These are phyloP conservation scores for Epichloe festucae DNA, from an alignment of 2,329 filamentous ascomycete species.

Conservation along the genomic window DNA sequence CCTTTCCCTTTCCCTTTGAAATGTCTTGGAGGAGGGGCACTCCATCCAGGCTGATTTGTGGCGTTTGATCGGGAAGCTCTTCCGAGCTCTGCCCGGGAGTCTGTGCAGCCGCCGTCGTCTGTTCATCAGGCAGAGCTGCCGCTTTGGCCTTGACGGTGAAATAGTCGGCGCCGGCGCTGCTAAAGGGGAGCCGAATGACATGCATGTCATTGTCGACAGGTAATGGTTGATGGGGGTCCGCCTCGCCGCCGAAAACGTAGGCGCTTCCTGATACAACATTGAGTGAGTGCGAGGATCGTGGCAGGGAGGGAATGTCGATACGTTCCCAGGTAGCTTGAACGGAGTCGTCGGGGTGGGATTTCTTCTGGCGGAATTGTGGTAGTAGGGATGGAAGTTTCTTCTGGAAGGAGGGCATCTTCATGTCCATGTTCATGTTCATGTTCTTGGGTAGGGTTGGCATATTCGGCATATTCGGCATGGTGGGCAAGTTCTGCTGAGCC, in stretches of 20 bases:
- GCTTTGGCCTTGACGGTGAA: slow-evolving; percentile 39
- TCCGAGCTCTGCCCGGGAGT: background rate
- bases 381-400: slow-evolving; percentile 1
- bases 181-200: slow-evolving; percentile 46
- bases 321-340: slow-evolving; percentile 44
- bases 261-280: slow-evolving; percentile 42
- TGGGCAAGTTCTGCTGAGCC: slow-evolving; percentile 32
- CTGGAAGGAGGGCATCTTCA: slow-evolving; percentile 3
- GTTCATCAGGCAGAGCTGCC: slow-evolving; percentile 14
- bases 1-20: slow-evolving; percentile 27
- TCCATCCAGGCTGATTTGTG: slow-evolving; percentile 27
- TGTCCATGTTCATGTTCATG: slow-evolving; percentile 4
- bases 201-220: slow-evolving; percentile 64
- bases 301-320: slow-evolving; percentile 41
- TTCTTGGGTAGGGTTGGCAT: slow-evolving; percentile 24
- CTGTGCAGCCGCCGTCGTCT: slow-evolving; percentile 6
- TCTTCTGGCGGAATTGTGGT: slow-evolving; percentile 11
- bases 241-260: slow-evolving; percentile 69
- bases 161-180: slow-evolving; percentile 45
- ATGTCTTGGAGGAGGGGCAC: slow-evolving; percentile 25
- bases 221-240: slow-evolving; percentile 38
- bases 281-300: slow-evolving; percentile 62
- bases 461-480: slow-evolving; percentile 19
- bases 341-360: slow-evolving; percentile 23
- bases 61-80: background rate